Conservation (phyloP, 352 stramenopile species). For the Peronospora belbahrii region DNA sequence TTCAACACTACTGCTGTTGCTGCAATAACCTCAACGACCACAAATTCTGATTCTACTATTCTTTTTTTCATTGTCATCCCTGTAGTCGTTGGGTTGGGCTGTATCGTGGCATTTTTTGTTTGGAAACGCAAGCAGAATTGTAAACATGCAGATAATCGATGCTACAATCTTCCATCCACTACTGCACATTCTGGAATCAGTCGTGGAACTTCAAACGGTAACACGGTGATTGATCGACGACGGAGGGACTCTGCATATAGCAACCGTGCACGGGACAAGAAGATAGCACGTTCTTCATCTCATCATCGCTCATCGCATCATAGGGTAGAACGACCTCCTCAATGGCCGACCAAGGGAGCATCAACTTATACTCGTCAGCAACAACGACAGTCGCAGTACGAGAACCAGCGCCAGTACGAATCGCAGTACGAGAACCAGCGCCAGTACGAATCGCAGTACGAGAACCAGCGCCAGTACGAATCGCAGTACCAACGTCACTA, state of each 20-base stretch:
- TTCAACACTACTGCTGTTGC: conserved; percentile 2
- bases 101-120: conserved; percentile 41
- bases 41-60: conserved; percentile 31
- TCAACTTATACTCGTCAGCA: conserved; percentile 26
- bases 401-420: conserved; percentile 13
- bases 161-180: conserved; percentile 12
- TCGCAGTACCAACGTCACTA: conserved; percentile 14
- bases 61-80: conserved; percentile 57
- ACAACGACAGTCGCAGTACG: conserved; percentile 12
- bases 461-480: too few species aligned
- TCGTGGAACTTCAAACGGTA: conserved; percentile 9
- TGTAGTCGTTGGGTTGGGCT: conserved; percentile 41
- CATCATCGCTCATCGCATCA: conserved; percentile 4
- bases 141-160: conserved; percentile 7
- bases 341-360: conserved; percentile 23
- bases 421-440: conserved; percentile 1
- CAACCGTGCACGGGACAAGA: conserved; percentile 15
- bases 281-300: neutral
- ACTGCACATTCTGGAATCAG: conserved; percentile 12
- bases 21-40: neutral
- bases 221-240: conserved; percentile 12
- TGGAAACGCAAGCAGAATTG: conserved; percentile 39
- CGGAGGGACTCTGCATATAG: conserved; percentile 20
- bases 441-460: neutral
- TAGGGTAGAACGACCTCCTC: conserved; percentile 15